phyloP scores from a whole-genome alignment of 768 basidiomycete genomes.

The Rhizopogon rudus region DNA sequence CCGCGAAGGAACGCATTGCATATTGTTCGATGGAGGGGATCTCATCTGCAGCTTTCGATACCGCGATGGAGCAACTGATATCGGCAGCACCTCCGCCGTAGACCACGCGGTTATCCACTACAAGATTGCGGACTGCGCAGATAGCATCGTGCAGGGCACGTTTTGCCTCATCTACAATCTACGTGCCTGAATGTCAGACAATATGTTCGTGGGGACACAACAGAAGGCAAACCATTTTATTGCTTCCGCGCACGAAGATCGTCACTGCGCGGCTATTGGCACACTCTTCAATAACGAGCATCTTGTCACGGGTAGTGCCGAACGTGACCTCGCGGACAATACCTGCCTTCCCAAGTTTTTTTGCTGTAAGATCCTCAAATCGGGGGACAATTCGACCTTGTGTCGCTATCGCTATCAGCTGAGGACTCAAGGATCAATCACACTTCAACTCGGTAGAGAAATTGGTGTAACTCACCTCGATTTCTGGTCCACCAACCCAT shows the following conservation, averaged over 20 bases:
- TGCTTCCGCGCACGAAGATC: conserved; percentile 94
- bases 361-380: conserved; percentile 90
- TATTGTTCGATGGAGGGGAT: conserved; percentile 98
- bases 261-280: conserved; percentile 96
- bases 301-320: conserved; percentile 98
- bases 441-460: neutral
- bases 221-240: conserved; percentile 86
- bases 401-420: conserved; percentile 98
- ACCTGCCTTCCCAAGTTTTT: conserved; percentile 92
- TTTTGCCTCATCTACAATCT: conserved; percentile 99
- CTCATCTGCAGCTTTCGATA: conserved; percentile 92
- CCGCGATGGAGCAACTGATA: conserved; percentile 91
- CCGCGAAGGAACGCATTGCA: conserved; percentile 98
- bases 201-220: neutral
- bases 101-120: conserved; percentile 93
- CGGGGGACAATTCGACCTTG: conserved; percentile 97
- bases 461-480: conserved; percentile 61
- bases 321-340: conserved; percentile 92
- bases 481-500: conserved; percentile 99
- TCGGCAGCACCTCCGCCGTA: conserved; percentile 99
- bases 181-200: conserved; percentile 1
- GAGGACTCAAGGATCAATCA: neutral
- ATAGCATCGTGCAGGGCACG: conserved; percentile 97
- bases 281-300: conserved; percentile 99
- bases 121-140: conserved; percentile 93